A percentile compares a stretch with the other conserved stretches of the same genome.
phyloP scores from a whole-genome alignment of 306 rosid species.

The Malus sylvestris region DNA sequence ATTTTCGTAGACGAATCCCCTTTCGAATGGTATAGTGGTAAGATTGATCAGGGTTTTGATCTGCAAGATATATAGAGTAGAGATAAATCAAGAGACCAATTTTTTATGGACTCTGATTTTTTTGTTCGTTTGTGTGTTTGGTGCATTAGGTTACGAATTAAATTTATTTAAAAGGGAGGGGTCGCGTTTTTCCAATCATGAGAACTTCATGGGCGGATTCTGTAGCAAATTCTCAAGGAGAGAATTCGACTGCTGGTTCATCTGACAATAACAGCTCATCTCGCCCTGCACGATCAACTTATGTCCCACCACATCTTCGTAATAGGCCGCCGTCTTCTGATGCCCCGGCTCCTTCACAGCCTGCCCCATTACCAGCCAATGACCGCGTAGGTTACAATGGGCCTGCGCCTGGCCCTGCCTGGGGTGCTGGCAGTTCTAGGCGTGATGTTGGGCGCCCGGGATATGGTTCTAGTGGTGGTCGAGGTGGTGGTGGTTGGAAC shows the following conservation, averaged over 20 bases:
- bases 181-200: slow-evolving; percentile 31
- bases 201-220: slow-evolving; percentile 69
- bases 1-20: background rate
- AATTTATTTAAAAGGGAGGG: slow-evolving; percentile 12
- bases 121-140: slow-evolving; percentile 15
- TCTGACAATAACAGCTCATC: slow-evolving; percentile 19
- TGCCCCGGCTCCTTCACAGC: slow-evolving; percentile 19
- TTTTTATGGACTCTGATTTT: slow-evolving; percentile 14
- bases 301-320: slow-evolving; percentile 81
- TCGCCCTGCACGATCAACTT: slow-evolving; percentile 38
- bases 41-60: slow-evolving; percentile 17
- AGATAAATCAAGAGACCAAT: slow-evolving; percentile 18
- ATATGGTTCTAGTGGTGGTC: slow-evolving; percentile 21
- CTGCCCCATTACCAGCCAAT: slow-evolving; percentile 17
- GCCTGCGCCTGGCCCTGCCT: slow-evolving; percentile 23
- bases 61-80: slow-evolving; percentile 9
- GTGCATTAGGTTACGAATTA: slow-evolving; percentile 13
- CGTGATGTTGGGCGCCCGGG: slow-evolving; percentile 39
- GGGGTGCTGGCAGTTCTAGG: slow-evolving; percentile 37
- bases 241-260: slow-evolving; percentile 27
- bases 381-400: slow-evolving; percentile 33
- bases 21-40: background rate
- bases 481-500: slow-evolving; percentile 43
- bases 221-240: slow-evolving; percentile 44
- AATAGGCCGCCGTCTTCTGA: slow-evolving; percentile 44